Percentiles rank a stretch among this genome's conserved stretches.
These are phyloP conservation scores for Posidonia oceanica DNA, from an alignment of 116 monocot species.

Conservation along the genomic window DNA sequence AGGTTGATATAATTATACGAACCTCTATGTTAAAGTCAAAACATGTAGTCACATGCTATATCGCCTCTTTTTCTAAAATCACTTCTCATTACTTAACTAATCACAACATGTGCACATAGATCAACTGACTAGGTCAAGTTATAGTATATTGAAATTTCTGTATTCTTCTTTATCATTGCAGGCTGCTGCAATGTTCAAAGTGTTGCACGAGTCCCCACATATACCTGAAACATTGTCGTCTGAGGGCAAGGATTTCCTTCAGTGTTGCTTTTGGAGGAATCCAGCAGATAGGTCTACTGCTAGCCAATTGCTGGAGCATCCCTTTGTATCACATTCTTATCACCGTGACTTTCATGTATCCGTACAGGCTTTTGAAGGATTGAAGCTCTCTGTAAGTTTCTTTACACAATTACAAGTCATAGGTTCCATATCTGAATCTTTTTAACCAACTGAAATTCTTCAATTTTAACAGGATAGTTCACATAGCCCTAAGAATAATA, in stretches of 20 bases:
- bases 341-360: conserved; percentile 45
- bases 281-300: conserved; percentile 86
- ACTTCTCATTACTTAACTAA: neutral
- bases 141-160: neutral
- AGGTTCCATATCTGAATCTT: neutral
- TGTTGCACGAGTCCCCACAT: conserved; percentile 59
- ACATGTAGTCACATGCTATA: no score
- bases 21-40: no score
- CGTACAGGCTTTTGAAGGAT: conserved; percentile 38
- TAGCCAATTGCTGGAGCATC: conserved; percentile 66
- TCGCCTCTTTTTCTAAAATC: no score
- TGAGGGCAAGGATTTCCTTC: conserved; percentile 88
- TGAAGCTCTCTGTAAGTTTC: conserved; percentile 37
- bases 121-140: neutral
- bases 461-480: neutral
- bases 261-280: conserved; percentile 64
- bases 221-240: conserved; percentile 78
- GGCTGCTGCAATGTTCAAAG: conserved; percentile 97
- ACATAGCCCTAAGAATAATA: neutral
- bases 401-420: neutral
- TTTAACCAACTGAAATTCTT: neutral
- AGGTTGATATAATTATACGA: no score
- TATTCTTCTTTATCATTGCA: conserved; percentile 9
- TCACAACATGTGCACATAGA: neutral
- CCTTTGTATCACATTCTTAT: conserved; percentile 53